Evolutionary conservation across 1,284 basidiomycete genomes (phyloP), one percentile per base, ranked within the genome.

Genomic region (Cryptococcus maquisensis): DNA sequence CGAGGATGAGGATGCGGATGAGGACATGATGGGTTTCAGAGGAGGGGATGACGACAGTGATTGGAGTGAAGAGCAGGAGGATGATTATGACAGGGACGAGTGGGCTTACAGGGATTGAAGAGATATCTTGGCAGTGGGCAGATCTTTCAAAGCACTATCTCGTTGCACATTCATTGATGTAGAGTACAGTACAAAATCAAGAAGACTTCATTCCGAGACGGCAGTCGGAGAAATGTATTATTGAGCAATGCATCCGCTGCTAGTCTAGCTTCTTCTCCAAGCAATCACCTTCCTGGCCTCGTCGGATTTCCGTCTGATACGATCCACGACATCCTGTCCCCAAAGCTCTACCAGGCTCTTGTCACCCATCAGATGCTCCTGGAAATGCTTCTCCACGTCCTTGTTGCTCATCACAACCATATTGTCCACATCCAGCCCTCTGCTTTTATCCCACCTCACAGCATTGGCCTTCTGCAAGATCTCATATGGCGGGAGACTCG

Each of bases 331-430:
- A 45, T 84, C 82, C 18, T 78, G 67, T 3, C 86, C 87, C 86
- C 87, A 90, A 4, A 89, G 75, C 36, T 82, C 81, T 51, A 73
- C 77, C 0, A 83, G 81, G 10, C 54, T 61, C 61, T 75, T 76
- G 45, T 71, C 73, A 10, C 62, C 76, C 15, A 75, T 61, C 44
- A 78, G 79, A 47, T 81, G 84, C 52, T 82, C 80, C 54, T 77
- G 78, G 51, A 82, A 72, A 68, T 93, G 88, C 62, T 78, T 80
- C 61, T 85, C 84, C 0, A 85, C 87, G 51, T 95, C 89, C 45
- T 79, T 79, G 47, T 80, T 76, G 52, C 90, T 87, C 76, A 94
- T 84, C 1, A 91, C 85, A 2, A 91, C 87, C 53, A 86, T 83
- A 69, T 96, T 96, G 51, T 87, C 84, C 21, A 83, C 75, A 12